Base-by-base conservation (phyloP, 139 green algal species). In the Chlorella sp. region DNA sequence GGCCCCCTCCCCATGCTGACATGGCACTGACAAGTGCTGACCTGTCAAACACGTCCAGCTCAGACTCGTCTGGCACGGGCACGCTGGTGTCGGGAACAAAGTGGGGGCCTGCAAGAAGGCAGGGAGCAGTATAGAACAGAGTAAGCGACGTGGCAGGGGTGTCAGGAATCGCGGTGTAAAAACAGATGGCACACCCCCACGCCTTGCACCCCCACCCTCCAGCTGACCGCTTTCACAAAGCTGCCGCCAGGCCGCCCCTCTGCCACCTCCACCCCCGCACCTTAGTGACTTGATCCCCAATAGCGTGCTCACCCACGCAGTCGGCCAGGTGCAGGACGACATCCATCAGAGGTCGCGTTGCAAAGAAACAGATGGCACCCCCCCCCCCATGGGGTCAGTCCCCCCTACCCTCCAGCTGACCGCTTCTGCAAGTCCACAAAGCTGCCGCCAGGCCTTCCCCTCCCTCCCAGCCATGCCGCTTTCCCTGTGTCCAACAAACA, bases 1-100 rank as follows among this genome's bases (percentile, higher is more conserved):
- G 48, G 48, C 48, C n/a, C n/a, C n/a, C 5, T 57, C 9, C 7
- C 48, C 48, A 57, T n/a, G 48, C 30, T 28, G 9, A 3, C 71
- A 2, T 78, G 71, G 30, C 71, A 39, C 71, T 28, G 71, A 2
- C 32, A 78, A n/a, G 2, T 16, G 3, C 76, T 37, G 37, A 76
- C 82, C 84, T 36, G 37, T 88, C 84, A 68, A 88, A 88, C 11
- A 88, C n/a, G 78, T 96, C 94, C 42, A 95, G 42, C 30, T 95
- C 90, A 0, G 86, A 66, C 36, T 94, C 90, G 21, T 91, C 91
- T 0, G 80, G 79, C 42, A 91, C 36, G 4, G 37, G 37, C 0
- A 71, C 28, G 0, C 53, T 75, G 32, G 87, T 32, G 28, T 81
- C 42, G 0, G 24, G 79, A 19, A 48, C 26, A 48, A 86, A 89